A percentile compares a stretch with the other conserved stretches of the same genome.
These are phyloP conservation scores for Pholiota adiposa DNA, from an alignment of 1,284 basidiomycete species.

Conservation along the genomic window DNA sequence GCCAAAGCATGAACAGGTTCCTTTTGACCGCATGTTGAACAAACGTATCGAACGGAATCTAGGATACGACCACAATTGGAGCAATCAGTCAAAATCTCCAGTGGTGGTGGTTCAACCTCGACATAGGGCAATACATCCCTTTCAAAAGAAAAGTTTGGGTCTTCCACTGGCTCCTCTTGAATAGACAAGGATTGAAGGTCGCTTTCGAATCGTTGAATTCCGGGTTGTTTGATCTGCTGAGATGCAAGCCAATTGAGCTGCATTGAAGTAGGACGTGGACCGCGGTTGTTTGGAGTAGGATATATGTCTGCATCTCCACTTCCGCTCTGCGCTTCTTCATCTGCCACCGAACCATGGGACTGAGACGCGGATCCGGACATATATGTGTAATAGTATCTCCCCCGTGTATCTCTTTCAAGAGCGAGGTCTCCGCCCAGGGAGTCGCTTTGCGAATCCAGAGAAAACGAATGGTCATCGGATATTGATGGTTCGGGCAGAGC, in stretches of 20 bases:
- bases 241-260: conserved; percentile 63
- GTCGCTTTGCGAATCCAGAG: conserved; percentile 38
- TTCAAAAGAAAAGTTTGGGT: conserved; percentile 31
- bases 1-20: conserved; percentile 36
- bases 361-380: conserved; percentile 57
- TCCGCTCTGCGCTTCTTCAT: conserved; percentile 47
- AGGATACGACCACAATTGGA: conserved; percentile 78
- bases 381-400: conserved; percentile 78
- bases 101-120: conserved; percentile 53
- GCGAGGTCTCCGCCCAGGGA: conserved; percentile 61
- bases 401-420: conserved; percentile 65
- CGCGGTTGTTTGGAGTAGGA: conserved; percentile 16
- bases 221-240: conserved; percentile 40
- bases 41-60: conserved; percentile 85
- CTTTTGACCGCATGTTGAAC: conserved; percentile 83
- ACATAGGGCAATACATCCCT: conserved; percentile 60
- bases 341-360: conserved; percentile 49
- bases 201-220: conserved; percentile 11
- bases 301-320: conserved; percentile 23
- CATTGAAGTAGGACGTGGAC: conserved; percentile 61
- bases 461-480: conserved; percentile 52
- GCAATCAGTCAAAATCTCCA: conserved; percentile 75
- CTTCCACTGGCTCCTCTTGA: conserved; percentile 19
- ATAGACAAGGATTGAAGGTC: conserved; percentile 21
- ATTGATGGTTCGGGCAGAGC: conserved; percentile 61